phyloP scores from a whole-genome alignment of 2,329 filamentous ascomycete genomes.

The Phaeosphaeria sp. region DNA sequence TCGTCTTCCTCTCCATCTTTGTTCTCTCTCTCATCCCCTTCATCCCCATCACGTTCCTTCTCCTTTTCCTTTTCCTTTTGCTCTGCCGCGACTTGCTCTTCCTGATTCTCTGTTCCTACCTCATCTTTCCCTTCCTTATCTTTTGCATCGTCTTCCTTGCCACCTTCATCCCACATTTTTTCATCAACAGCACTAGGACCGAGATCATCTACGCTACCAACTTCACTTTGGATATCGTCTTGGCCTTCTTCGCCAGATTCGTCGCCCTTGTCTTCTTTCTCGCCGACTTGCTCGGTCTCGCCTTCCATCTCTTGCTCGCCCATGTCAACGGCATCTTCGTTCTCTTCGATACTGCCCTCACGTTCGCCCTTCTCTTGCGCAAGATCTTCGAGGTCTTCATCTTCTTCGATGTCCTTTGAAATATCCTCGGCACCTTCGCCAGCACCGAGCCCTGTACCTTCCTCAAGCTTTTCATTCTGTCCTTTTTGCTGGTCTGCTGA shows the following conservation, averaged over 20 bases:
- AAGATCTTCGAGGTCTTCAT: conserved; percentile 90
- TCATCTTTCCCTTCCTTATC: conserved; percentile 74
- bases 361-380: conserved; percentile 77
- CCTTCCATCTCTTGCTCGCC: conserved; percentile 91
- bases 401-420: conserved; percentile 92
- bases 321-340: conserved; percentile 90
- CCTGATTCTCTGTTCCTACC: conserved; percentile 56
- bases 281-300: conserved; percentile 69
- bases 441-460: conserved; percentile 91
- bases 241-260: conserved; percentile 55
- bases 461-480: conserved; percentile 80
- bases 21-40: conserved; percentile 66
- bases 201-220: conserved; percentile 87
- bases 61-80: conserved; percentile 58
- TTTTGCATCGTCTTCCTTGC: conserved; percentile 79
- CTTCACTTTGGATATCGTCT: conserved; percentile 82
- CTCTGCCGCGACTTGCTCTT: conserved; percentile 54
- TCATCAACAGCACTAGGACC: conserved; percentile 92
- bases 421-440: conserved; percentile 97
- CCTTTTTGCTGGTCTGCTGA: conserved; percentile 68
- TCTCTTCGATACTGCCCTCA: conserved; percentile 72
- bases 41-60: conserved; percentile 62
- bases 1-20: conserved; percentile 66
- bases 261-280: conserved; percentile 64
- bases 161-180: conserved; percentile 96